A percentile compares a stretch with the other conserved stretches of the same genome.
Conservation (phyloP, 2,329 filamentous ascomycete genomes). For the Ciborinia camelliae region DNA sequence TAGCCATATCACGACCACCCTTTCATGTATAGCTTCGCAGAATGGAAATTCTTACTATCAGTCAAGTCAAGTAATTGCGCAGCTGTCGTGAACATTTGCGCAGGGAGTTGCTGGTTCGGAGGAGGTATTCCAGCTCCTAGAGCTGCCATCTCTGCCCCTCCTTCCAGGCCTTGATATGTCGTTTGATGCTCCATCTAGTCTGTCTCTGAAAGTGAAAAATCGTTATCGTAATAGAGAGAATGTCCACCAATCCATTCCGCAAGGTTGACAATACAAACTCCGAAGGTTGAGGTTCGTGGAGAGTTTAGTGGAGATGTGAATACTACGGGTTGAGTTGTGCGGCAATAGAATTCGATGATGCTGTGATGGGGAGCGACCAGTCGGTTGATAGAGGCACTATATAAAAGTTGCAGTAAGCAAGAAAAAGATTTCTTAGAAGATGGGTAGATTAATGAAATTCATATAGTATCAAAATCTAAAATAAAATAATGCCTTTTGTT, state of each 20-base stretch:
- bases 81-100: slow-evolving; percentile 98
- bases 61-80: slow-evolving; percentile 93
- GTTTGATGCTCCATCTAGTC: slow-evolving; percentile 51
- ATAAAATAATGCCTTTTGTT: neutral
- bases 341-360: neutral
- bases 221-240: slow-evolving; percentile 24
- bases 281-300: slow-evolving; percentile 11
- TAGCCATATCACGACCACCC: neutral
- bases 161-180: slow-evolving; percentile 43
- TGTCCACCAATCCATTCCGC: slow-evolving; percentile 32
- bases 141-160: slow-evolving; percentile 22
- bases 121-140: slow-evolving; percentile 29
- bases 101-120: slow-evolving; percentile 64
- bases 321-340: slow-evolving; percentile 6
- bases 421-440: neutral
- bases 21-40: neutral
- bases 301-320: neutral
- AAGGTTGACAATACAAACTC: slow-evolving; percentile 9
- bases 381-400: slow-evolving; percentile 9
- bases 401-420: neutral
- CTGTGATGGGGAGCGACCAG: slow-evolving; percentile 2
- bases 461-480: neutral
- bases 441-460: neutral
- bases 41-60: slow-evolving; percentile 68
- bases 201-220: slow-evolving; percentile 28